Evolutionary conservation across 305 asterid genomes (phyloP).

Genomic region (Solanum hybrid): DNA sequence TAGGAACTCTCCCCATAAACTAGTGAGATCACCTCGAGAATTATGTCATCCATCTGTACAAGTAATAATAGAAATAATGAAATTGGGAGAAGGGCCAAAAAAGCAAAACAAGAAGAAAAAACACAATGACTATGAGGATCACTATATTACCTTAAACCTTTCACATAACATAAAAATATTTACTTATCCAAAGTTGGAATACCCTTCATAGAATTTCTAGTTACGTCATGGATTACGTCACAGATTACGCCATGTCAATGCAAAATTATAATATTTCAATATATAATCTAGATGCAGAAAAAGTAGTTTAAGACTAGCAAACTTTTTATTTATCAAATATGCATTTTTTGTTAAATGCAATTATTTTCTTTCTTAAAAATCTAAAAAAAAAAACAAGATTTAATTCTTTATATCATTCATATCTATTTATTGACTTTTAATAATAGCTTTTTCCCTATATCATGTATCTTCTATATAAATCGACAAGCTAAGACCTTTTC

Average conservation of each 20-base stretch:
- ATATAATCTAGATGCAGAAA: neutral
- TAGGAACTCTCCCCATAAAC: neutral
- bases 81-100: too few relatives aligned
- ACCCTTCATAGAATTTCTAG: neutral
- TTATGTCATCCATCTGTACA: too few relatives aligned
- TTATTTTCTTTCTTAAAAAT: neutral
- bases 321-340: too few relatives aligned
- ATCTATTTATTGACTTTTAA: neutral
- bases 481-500: neutral
- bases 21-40: too few relatives aligned
- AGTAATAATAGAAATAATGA: too few relatives aligned
- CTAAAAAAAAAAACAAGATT: neutral
- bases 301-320: too few relatives aligned
- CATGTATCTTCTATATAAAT: neutral
- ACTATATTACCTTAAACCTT: neutral
- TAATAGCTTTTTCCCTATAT: neutral
- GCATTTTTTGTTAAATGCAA: neutral
- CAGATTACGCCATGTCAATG: neutral
- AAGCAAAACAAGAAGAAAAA: neutral
- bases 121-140: neutral
- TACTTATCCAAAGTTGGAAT: neutral
- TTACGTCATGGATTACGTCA: neutral
- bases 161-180: neutral
- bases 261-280: neutral
- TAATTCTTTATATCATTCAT: neutral